Evolutionary conservation across 2,329 filamentous ascomycete genomes (phyloP).

Genomic region (Gnomoniopsis smithogilvyi): DNA sequence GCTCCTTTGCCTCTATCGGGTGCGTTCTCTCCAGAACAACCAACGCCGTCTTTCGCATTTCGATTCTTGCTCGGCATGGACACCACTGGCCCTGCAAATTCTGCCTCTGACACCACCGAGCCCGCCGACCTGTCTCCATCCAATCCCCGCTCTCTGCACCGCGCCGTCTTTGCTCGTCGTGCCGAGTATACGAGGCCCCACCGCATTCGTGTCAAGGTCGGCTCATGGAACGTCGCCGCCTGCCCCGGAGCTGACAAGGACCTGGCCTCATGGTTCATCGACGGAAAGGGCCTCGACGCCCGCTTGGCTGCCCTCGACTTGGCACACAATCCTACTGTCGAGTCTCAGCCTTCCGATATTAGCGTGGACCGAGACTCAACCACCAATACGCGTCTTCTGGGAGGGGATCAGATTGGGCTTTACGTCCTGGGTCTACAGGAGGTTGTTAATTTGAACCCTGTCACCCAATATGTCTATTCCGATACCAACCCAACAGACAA

Average conservation of each 20-base stretch:
- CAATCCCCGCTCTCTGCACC: slow-evolving; percentile 57
- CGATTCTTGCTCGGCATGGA: slow-evolving; percentile 1
- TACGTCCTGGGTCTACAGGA: slow-evolving; percentile 93
- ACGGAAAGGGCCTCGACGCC: slow-evolving; percentile 67
- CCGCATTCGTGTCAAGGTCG: slow-evolving; percentile 80
- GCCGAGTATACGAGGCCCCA: slow-evolving; percentile 75
- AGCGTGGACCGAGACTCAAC: slow-evolving; percentile 27
- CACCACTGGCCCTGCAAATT: neutral
- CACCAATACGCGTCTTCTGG: slow-evolving; percentile 43
- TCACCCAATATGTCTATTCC: slow-evolving; percentile 74
- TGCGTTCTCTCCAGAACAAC: neutral
- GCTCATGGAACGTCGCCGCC: slow-evolving; percentile 91
- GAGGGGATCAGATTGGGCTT: slow-evolving; percentile 71
- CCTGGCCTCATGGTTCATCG: slow-evolving; percentile 82
- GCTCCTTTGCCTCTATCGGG: neutral
- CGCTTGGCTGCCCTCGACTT: slow-evolving; percentile 54
- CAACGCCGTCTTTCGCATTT: neutral
- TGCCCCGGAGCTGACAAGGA: slow-evolving; percentile 85
- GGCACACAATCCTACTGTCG: slow-evolving; percentile 35
- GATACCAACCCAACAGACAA: slow-evolving; percentile 69
- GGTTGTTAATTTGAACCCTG: slow-evolving; percentile 79
- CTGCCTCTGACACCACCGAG: slow-evolving; percentile 12
- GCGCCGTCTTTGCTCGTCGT: slow-evolving; percentile 67
- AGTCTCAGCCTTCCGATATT: slow-evolving; percentile 21
- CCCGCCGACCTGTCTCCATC: slow-evolving; percentile 25